Base-by-base conservation (phyloP, 768 basidiomycete species). In the Kwoniella heveanensis region DNA sequence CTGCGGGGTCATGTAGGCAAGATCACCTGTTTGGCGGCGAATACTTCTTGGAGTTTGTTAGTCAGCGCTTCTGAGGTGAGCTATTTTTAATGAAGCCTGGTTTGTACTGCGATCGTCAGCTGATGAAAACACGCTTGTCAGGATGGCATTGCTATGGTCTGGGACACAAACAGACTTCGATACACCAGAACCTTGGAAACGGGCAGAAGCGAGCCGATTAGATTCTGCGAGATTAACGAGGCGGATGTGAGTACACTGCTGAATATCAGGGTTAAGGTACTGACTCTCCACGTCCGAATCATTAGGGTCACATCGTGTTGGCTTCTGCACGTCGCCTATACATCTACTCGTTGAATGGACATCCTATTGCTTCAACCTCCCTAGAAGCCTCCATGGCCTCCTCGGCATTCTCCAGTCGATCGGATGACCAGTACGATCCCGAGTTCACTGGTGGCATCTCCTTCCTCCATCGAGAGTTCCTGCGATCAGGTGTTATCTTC, bases 401-500 rank as follows among this genome's bases (percentile, higher is more conserved):
- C 12, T 74, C 70, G 54, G 63, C 57, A 1, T 62, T 92, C 32
- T 84, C 22, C 79, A 81, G 92, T 63, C 87, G 87, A 0, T 85
- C 88, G 9, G 61, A 55, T n/a, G 29, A 62, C n/a, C 19, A 17
- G 0, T 72, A 30, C 3, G 84, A 21, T 79, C 82, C 65, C 22
- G 76, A 87, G 62, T 78, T 74, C 49, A 79, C 94, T 57, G 89
- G 88, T 0, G 87, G 90, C 0, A 80, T 96, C 54, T 87, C 89
- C 0, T 95, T 95, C 82, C 88, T 91, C 63, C 90, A 94, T 73
- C 86, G 93, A 32, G 93, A 95, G 72, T 95, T 90, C 77, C 87
- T 90, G 0, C 83, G 85, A 64, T 81, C 86, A 0, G 90, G 90
- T 3, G 83, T 92, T 3, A 83, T 96, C n/a, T 91, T 91, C 0